Conservation (phyloP, 805 yeast species). For the Candida michaelii region DNA sequence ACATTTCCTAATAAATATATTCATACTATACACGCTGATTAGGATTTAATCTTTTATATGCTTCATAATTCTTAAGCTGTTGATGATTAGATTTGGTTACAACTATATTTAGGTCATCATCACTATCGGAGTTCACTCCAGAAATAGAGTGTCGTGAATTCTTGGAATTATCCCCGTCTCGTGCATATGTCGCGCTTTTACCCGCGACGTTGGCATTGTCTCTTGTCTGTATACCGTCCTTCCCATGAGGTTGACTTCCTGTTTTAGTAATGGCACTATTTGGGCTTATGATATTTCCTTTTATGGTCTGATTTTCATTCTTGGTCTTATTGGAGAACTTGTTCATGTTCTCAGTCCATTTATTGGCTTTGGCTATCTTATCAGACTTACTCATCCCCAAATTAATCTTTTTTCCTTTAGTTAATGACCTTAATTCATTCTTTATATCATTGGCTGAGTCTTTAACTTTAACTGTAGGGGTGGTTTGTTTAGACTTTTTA, state of each 20-base stretch:
- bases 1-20: neutral
- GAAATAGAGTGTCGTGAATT: neutral
- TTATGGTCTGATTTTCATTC: neutral
- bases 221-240: neutral
- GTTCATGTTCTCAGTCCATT: conserved; percentile 11
- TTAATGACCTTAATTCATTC: conserved; percentile 9
- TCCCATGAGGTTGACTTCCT: neutral
- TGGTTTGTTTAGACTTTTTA: conserved; percentile 4
- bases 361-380: conserved; percentile 8
- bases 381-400: conserved; percentile 15
- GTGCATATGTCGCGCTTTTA: conserved; percentile 1
- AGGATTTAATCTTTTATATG: conserved; percentile 5
- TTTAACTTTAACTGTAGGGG: neutral
- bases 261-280: neutral
- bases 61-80: conserved; percentile 6
- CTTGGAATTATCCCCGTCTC: neutral
- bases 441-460: neutral
- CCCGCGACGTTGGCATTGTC: neutral
- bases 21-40: no score
- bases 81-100: conserved; percentile 7
- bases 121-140: conserved; percentile 6
- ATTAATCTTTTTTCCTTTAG: conserved; percentile 11
- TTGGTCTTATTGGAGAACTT: neutral
- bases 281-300: neutral
- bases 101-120: conserved; percentile 13